phyloP scores from a whole-genome alignment of 345 rosid species.

The Eucalyptus sp. region DNA sequence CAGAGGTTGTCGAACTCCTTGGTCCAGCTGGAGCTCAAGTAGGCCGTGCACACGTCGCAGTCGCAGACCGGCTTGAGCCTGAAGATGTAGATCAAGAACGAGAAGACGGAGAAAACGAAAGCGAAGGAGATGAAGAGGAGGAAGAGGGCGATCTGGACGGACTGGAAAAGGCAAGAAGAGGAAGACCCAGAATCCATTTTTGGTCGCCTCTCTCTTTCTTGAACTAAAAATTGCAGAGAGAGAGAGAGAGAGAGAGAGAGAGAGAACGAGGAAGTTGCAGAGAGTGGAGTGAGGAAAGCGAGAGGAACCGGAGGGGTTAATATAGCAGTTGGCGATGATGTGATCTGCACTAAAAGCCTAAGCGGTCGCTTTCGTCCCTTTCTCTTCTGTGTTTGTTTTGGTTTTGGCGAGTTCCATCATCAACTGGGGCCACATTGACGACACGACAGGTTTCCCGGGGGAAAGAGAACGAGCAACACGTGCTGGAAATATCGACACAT shows the following conservation, averaged over 20 bases:
- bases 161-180: background rate
- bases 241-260: background rate
- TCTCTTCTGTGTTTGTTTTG: background rate
- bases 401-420: background rate
- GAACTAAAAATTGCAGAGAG: background rate
- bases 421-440: background rate
- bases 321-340: background rate
- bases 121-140: slow-evolving; percentile 18
- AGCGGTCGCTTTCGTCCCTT: background rate
- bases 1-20: slow-evolving; percentile 26
- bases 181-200: background rate
- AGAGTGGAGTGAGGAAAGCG: background rate
- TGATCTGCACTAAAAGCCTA: background rate
- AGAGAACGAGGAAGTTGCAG: background rate
- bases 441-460: accelerated
- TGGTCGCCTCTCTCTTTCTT: background rate
- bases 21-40: slow-evolving; percentile 12
- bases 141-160: slow-evolving; percentile 3
- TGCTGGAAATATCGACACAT: background rate
- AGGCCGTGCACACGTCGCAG: slow-evolving; percentile 23
- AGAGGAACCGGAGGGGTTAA: background rate
- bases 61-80: slow-evolving; percentile 19
- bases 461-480: background rate
- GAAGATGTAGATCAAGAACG: slow-evolving; percentile 12
- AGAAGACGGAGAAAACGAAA: slow-evolving; percentile 7